Conservation (phyloP, 345 rosid species). For the Bruguiera sexangula region DNA sequence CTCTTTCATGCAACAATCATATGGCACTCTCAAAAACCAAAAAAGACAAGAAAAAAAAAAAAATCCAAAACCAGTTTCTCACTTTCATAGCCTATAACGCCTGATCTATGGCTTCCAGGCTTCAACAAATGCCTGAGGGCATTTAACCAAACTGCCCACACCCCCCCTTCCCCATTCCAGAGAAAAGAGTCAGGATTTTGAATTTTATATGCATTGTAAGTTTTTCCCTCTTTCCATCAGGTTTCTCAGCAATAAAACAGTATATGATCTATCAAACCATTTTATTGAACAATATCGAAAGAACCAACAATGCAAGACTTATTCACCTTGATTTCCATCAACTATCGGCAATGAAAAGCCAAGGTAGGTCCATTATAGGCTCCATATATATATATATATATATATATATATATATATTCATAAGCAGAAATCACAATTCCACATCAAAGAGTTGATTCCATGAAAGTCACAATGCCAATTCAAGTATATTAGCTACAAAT, state of each 20-base stretch:
- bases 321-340: too few species aligned
- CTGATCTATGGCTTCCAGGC: background rate
- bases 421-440: too few species aligned
- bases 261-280: background rate
- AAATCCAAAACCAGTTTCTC: background rate
- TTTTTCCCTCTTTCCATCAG: background rate
- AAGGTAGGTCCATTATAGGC: too few species aligned
- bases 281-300: background rate
- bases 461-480: background rate
- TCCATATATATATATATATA: too few species aligned
- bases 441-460: too few species aligned
- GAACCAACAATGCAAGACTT: background rate
- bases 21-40: background rate
- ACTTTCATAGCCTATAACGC: background rate
- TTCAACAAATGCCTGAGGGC: background rate
- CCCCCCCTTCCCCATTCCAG: background rate
- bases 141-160: background rate
- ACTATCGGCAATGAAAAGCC: too few species aligned
- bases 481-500: background rate
- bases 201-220: background rate
- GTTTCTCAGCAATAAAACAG: background rate
- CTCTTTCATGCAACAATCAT: background rate
- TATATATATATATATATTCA: too few species aligned
- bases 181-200: background rate
- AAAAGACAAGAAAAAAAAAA: background rate